Base-by-base conservation (phyloP, 306 rosid species). In the Dicorynia guianensis region DNA sequence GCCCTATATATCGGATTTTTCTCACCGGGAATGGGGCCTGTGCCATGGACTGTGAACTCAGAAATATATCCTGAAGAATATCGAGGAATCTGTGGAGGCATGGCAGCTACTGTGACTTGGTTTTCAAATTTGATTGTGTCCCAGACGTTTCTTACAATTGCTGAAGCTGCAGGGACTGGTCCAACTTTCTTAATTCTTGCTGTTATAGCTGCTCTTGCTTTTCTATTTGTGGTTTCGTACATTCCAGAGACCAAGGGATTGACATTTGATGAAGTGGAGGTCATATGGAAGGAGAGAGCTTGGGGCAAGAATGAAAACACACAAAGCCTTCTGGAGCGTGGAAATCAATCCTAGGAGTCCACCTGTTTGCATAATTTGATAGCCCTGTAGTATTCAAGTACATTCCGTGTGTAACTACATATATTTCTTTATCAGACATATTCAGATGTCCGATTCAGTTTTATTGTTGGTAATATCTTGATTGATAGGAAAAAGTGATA, bases 101-200 rank as follows among this genome's bases (percentile, higher is more conserved):
- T 94, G 98, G 87, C 98, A 0, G 98, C 98, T 66, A 91, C 96
- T 38, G 95, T 94, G 55, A 87, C 88, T 68, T 94, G 98, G 98
- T 35, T 94, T 60, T 88, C 98, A 13, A 94, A 94, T 80, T 84
- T 94, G 75, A 88, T 94, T 39, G 95, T 94, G 49, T 83, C 94
- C 40, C 85, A 87, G 82, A 55, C 91, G 6, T 94, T 94, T 75
- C 91, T 94, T 55, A 85, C 98, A 2, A 7, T 91, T 7, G 88
- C 88, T 39, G 94, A 79, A n/a, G 89, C 81, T 6, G 80, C 56
- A 0, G 98, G 98, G 65, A 83, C 94, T 8, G 97, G 93, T 50
- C 36, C 88, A 3, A 91, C 98, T 5, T 94, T 94, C 88, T 77
- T 88, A 80, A 90, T 94, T 56, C 74, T 94, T 38, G 97, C 94